These are phyloP conservation scores for Tephrocybe rancida DNA, from an alignment of 768 basidiomycete genomes.

Conservation along the genomic window DNA sequence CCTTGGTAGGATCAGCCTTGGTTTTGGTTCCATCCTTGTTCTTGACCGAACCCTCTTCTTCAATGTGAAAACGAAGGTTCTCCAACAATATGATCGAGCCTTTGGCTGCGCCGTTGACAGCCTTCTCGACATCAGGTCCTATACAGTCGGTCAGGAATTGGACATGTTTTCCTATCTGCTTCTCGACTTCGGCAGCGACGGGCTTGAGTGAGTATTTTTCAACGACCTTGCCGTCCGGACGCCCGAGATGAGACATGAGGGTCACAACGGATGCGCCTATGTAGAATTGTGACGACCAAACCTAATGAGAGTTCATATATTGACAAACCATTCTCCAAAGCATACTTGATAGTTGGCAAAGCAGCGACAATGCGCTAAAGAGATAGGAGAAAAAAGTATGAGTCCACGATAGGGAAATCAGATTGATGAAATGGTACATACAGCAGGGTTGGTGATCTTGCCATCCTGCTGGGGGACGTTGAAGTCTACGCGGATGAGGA, in stretches of 20 bases:
- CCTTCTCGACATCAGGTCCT: slow-evolving; percentile 81
- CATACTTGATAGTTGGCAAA: slow-evolving; percentile 93
- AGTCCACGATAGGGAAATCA: slow-evolving; percentile 13
- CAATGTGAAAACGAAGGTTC: slow-evolving; percentile 98
- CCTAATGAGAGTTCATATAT: slow-evolving; percentile 6
- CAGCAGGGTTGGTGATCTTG: slow-evolving; percentile 95
- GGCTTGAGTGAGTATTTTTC: slow-evolving; percentile 91
- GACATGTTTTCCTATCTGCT: slow-evolving; percentile 71
- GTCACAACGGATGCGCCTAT: slow-evolving; percentile 81
- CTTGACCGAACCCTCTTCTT: slow-evolving; percentile 94
- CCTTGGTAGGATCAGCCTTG: slow-evolving; percentile 85
- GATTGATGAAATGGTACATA: slow-evolving; percentile 42
- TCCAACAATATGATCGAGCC: slow-evolving; percentile 90
- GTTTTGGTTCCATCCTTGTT: slow-evolving; percentile 94
- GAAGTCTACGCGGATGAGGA: slow-evolving; percentile 95
- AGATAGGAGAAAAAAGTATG: slow-evolving; percentile 15
- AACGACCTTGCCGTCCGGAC: slow-evolving; percentile 91
- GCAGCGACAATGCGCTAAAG: slow-evolving; percentile 93
- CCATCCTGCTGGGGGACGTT: slow-evolving; percentile 92
- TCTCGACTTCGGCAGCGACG: slow-evolving; percentile 79
- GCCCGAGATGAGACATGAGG: slow-evolving; percentile 98
- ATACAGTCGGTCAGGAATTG: slow-evolving; percentile 86
- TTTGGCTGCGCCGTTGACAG: slow-evolving; percentile 61
- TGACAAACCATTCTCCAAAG: slow-evolving; percentile 73
- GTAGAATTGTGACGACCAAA: slow-evolving; percentile 13